Percentiles rank a stretch among this genome's conserved stretches.
These are phyloP conservation scores for Tubosaeta sp. DNA, from an alignment of 768 basidiomycete species.

Conservation along the genomic window DNA sequence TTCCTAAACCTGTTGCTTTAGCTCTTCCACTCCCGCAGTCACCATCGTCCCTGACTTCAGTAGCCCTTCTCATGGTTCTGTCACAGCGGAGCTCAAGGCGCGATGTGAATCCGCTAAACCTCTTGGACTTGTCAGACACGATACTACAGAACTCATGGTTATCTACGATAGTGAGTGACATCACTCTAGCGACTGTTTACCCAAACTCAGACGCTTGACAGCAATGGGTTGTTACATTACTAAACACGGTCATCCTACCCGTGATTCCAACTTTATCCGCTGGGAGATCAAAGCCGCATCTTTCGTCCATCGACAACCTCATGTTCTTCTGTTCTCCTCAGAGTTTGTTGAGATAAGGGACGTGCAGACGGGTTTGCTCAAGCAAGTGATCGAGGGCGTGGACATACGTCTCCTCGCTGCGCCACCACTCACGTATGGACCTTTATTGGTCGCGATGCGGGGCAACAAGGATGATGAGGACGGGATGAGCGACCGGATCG, in stretches of 20 bases:
- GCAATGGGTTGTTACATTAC: constrained; percentile 76
- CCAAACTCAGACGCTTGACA: constrained; percentile 24
- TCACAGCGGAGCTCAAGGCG: constrained; percentile 51
- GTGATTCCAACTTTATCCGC: constrained; percentile 59
- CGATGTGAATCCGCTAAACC: constrained; percentile 56
- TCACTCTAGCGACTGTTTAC: neutral
- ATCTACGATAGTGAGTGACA: constrained; percentile 64
- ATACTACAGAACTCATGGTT: constrained; percentile 56
- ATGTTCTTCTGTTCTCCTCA: constrained; percentile 69
- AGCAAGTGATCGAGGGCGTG: constrained; percentile 76
- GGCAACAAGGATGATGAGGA: constrained; percentile 54
- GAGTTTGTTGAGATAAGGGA: constrained; percentile 75
- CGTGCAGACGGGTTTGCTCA: constrained; percentile 57
- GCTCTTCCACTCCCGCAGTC: constrained; percentile 39
- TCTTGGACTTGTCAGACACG: constrained; percentile 60
- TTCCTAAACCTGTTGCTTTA: constrained; percentile 16
- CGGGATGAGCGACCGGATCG: constrained; percentile 57
- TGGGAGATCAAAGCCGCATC: constrained; percentile 73
- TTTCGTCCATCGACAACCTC: constrained; percentile 55
- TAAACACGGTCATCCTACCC: constrained; percentile 60
- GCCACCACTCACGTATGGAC: constrained; percentile 32
- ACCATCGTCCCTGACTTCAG: constrained; percentile 59
- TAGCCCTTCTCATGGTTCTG: constrained; percentile 34
- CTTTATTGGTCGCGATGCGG: constrained; percentile 60
- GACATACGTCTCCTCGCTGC: constrained; percentile 65